phyloP scores from a whole-genome alignment of 1,139 yeast species.

The Arxiozyma telluris region DNA sequence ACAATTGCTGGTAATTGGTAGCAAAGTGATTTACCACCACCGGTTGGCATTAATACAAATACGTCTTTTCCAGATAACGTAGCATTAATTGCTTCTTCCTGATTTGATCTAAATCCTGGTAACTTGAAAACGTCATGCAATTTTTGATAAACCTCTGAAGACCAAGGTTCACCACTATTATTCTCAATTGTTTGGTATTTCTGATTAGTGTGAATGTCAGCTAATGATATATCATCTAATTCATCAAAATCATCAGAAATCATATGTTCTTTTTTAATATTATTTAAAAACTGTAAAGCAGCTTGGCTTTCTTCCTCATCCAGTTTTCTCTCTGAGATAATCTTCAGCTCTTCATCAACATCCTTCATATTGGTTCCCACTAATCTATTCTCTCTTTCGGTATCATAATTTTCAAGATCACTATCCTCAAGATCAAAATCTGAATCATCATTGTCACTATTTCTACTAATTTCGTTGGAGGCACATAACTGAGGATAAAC shows the following conservation, averaged over 20 bases:
- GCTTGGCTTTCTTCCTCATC: constrained; percentile 9
- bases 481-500: constrained; percentile 19
- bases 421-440: constrained; percentile 22
- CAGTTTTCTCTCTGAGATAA: constrained; percentile 26
- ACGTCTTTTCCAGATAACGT: constrained; percentile 78
- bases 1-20: constrained; percentile 92
- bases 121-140: constrained; percentile 56
- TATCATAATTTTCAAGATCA: constrained; percentile 29
- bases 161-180: constrained; percentile 39
- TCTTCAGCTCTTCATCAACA: constrained; percentile 28
- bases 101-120: constrained; percentile 68
- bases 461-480: constrained; percentile 12
- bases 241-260: constrained; percentile 9
- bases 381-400: constrained; percentile 28
- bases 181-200: background rate
- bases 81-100: constrained; percentile 76
- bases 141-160: constrained; percentile 52
- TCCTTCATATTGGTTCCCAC: constrained; percentile 19
- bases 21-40: constrained; percentile 96
- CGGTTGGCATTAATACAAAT: constrained; percentile 96
- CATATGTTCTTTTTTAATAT: constrained; percentile 10
- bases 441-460: constrained; percentile 12
- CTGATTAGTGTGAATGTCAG: constrained; percentile 6
- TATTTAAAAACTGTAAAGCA: constrained; percentile 6
- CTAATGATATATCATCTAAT: constrained; percentile 15